These are phyloP conservation scores for Malus orientalis DNA, from an alignment of 306 rosid genomes.

Conservation along the genomic window DNA sequence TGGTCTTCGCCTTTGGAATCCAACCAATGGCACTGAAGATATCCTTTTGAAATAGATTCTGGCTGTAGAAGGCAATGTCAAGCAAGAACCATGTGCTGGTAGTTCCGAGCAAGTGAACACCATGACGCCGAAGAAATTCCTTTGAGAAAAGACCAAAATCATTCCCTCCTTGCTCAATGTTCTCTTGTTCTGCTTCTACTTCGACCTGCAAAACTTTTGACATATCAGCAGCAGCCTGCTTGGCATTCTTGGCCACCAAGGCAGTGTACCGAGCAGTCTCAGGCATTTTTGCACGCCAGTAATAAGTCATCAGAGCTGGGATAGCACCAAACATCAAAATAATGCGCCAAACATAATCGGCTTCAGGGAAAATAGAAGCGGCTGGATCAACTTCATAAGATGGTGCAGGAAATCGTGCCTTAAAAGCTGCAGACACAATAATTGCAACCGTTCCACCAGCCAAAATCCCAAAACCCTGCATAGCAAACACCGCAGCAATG, in stretches of 20 bases:
- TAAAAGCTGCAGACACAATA: slow-evolving; percentile 46
- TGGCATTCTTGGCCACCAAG: slow-evolving; percentile 67
- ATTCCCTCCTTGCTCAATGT: slow-evolving; percentile 20
- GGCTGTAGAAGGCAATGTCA: slow-evolving; percentile 86
- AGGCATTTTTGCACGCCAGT: slow-evolving; percentile 85
- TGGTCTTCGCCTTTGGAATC: slow-evolving; percentile 61
- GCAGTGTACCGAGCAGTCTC: slow-evolving; percentile 94
- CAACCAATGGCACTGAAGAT: slow-evolving; percentile 79
- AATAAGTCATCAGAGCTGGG: slow-evolving; percentile 71
- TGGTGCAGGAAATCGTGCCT: slow-evolving; percentile 36
- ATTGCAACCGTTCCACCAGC: slow-evolving; percentile 77
- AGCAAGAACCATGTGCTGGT: slow-evolving; percentile 72
- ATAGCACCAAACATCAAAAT: slow-evolving; percentile 74
- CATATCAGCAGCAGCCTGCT: slow-evolving; percentile 78
- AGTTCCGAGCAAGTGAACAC: slow-evolving; percentile 71
- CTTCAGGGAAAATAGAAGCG: slow-evolving; percentile 52
- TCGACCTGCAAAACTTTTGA: slow-evolving; percentile 65
- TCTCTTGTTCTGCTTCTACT: slow-evolving; percentile 40
- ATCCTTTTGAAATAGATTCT: slow-evolving; percentile 85
- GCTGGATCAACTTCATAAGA: slow-evolving; percentile 31
- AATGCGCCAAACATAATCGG: slow-evolving; percentile 82
- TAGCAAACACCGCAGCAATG: slow-evolving; percentile 90
- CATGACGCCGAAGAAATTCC: slow-evolving; percentile 54
- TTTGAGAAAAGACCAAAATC: slow-evolving; percentile 57
- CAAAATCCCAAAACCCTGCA: slow-evolving; percentile 90